Evolutionary conservation across 257 asterid genomes (phyloP).

Genomic region (Oldenlandia corymbosa): DNA sequence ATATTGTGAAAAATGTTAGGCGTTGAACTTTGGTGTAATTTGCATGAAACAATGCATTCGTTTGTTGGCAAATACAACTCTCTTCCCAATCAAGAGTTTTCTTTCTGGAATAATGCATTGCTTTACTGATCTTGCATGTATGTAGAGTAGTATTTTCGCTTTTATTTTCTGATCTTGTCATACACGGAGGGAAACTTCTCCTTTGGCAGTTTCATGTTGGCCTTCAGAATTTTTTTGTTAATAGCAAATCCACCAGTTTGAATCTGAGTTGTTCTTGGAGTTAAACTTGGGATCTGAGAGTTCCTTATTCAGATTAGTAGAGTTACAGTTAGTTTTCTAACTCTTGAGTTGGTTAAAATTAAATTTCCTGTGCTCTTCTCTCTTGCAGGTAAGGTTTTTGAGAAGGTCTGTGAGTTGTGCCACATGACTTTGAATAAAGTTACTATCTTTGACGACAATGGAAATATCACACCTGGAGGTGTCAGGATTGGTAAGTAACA

Average conservation of each 20-base stretch:
- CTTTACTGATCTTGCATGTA: background rate
- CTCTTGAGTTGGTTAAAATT: background rate
- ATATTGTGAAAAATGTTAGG: background rate
- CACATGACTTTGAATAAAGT: constrained; percentile 74
- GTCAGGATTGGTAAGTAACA: constrained; percentile 72
- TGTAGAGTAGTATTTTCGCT: too few relatives aligned
- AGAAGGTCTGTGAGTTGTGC: constrained; percentile 80
- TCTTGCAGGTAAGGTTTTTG: constrained; percentile 58
- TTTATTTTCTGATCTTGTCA: background rate
- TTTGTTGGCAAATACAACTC: background rate
- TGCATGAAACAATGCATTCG: background rate
- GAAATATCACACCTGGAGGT: constrained; percentile 72
- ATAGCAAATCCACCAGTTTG: too few relatives aligned
- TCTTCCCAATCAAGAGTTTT: background rate
- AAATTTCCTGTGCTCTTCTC: constrained; percentile 1
- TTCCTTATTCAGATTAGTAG: too few relatives aligned
- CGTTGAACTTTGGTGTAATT: too few relatives aligned
- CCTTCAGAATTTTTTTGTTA: too few relatives aligned
- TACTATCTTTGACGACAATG: constrained; percentile 67
- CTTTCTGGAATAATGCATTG: background rate
- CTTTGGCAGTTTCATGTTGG: too few relatives aligned
- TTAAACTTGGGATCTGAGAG: too few relatives aligned
- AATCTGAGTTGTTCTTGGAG: too few relatives aligned
- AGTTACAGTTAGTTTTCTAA: too few relatives aligned
- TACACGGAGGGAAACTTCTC: too few relatives aligned